Evolutionary conservation across 305 asterid species (phyloP), one percentile per base, ranked within the genome.

Genomic region (Fraxinus platypoda): DNA sequence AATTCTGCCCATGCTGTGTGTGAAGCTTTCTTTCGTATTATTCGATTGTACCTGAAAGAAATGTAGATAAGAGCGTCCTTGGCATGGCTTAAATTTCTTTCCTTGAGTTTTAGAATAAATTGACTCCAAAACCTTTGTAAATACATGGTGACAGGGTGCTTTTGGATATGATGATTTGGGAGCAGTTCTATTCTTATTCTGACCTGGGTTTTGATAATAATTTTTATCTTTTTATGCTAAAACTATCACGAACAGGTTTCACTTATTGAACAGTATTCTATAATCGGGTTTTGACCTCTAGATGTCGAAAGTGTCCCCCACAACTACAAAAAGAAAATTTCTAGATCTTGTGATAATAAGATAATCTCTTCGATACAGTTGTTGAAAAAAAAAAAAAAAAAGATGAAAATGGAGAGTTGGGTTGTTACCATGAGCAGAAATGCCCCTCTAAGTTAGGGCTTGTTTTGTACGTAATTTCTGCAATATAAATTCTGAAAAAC

Each of bases 11-110:
- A 38, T 85, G 89, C 87, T 83, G 31, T 76, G 80, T 73, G 91
- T 73, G 91, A 86, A 87, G 91, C 74, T 82, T 78, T 87, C 85
- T 77, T 38, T 81, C 76, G 72, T 19, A 23, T 30, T 12, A 19
- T 17, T 17, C 79, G 23, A 13, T 26, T 9, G 71, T 8, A 1
- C 73, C 30, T 76, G 83, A 80, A 83, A 83, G 82, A 83, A 82
- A 17, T 85, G 89, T 86, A 82, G 8, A 88, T 88, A 84, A 37
- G 15, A 52, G 77, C 92, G 86, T 89, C 90, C 86, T 86, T 82
- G 91, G 88, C 85, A 81, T 86, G 84, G 87, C 77, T 68, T 84
- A 75, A 72, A 71, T 28, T 71, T 49, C 25, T 21, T 71, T 66
- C 71, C 26, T 21, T 37, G 74, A 41, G 75, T 75, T 66, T 3